Conservation (phyloP, 805 yeast species). For the Metschnikowia dekortorum region DNA sequence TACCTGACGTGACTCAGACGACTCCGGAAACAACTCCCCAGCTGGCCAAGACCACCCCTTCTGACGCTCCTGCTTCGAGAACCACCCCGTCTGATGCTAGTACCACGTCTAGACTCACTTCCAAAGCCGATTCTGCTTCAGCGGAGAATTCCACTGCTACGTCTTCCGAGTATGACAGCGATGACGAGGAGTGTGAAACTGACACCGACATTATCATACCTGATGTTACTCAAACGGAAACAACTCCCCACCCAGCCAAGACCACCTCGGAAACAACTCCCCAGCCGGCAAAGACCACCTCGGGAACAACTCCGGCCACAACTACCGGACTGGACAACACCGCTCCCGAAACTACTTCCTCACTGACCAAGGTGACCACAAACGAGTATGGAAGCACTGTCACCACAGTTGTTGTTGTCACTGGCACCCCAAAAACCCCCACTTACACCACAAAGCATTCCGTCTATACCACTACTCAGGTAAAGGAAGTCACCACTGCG, state of each 20-base stretch:
- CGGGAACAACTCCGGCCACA: not conserved
- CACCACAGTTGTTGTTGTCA: conserved; percentile 2
- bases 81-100: not conserved
- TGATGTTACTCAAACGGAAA: not conserved
- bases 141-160: not conserved
- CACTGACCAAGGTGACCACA: conserved; percentile 3
- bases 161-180: conserved; percentile 1
- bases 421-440: conserved; percentile 2
- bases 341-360: not conserved
- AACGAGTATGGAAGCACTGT: conserved; percentile 2
- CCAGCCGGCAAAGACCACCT: not conserved
- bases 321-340: not conserved
- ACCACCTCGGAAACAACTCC: too few relatives aligned
- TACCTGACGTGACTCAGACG: not conserved
- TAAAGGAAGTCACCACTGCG: conserved; percentile 8
- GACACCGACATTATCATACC: not conserved
- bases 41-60: too few relatives aligned
- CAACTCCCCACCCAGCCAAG: too few relatives aligned
- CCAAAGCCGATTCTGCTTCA: not conserved
- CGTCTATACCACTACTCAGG: conserved; percentile 9
- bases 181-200: conserved; percentile 1
- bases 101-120: not conserved
- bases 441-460: conserved; percentile 2
- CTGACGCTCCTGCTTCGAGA: not conserved
- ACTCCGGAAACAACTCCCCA: too few relatives aligned